Evolutionary conservation across 2,329 filamentous ascomycete genomes (phyloP).

Genomic region (Colletotrichum aenigma): DNA sequence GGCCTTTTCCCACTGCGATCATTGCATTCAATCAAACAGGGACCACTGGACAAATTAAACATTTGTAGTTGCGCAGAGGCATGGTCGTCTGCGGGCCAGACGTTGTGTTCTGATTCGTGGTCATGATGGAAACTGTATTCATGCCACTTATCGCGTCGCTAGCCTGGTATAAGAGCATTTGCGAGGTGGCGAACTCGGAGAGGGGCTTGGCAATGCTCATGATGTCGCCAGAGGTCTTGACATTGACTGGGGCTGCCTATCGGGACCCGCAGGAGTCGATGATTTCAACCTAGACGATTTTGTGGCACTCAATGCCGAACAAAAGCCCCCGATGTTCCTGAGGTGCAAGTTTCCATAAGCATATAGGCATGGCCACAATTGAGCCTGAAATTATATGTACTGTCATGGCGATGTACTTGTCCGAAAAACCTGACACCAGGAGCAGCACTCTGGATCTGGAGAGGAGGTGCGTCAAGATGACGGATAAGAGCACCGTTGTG

Average conservation of each 20-base stretch:
- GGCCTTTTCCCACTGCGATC: background rate
- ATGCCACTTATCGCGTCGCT: background rate
- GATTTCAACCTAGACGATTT: background rate
- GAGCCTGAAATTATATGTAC: background rate
- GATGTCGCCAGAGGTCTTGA: background rate
- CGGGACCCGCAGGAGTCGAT: background rate
- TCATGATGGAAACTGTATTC: background rate
- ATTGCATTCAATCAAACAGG: background rate
- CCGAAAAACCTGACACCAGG: background rate
- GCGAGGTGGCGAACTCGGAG: background rate
- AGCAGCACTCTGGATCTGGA: background rate
- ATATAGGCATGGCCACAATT: background rate
- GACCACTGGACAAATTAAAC: background rate
- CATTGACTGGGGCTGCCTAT: background rate
- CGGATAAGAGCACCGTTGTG: background rate
- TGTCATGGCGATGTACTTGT: background rate
- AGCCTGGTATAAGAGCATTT: background rate
- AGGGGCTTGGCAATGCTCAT: background rate
- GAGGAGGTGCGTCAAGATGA: background rate
- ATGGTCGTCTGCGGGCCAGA: background rate
- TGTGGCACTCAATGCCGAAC: background rate
- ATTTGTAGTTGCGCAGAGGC: background rate
- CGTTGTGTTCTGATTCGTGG: background rate
- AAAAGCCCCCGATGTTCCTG: background rate
- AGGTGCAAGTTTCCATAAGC: background rate